phyloP scores from a whole-genome alignment of 2,329 filamentous ascomycete species.

The Colletotrichum filicis region DNA sequence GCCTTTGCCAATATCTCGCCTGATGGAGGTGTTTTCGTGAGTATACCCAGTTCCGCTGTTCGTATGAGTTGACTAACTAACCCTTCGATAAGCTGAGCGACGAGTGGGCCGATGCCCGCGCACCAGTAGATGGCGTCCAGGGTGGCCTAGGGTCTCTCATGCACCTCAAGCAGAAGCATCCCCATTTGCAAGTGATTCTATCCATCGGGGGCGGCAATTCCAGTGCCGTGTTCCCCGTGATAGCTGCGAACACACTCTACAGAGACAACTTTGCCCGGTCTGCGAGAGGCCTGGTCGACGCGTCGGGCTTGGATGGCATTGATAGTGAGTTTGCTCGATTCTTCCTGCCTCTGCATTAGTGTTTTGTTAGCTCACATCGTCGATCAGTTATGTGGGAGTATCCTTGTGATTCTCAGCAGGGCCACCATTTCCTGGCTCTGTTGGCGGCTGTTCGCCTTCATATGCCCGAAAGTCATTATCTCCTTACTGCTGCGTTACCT shows the following conservation, averaged over 20 bases:
- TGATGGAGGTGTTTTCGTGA: conserved; percentile 81
- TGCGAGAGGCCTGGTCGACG: conserved; percentile 73
- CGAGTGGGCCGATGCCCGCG: conserved; percentile 80
- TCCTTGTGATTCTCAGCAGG: conserved; percentile 73
- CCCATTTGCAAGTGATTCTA: conserved; percentile 78
- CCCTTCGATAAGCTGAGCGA: conserved; percentile 72
- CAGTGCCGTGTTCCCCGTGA: conserved; percentile 73
- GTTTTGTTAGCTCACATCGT: conserved; percentile 14
- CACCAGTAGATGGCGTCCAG: conserved; percentile 76
- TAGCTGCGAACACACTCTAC: conserved; percentile 69
- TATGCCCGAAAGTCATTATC: conserved; percentile 75
- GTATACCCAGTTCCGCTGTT: conserved; percentile 43
- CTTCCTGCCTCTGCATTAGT: neutral
- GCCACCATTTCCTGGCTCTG: conserved; percentile 76
- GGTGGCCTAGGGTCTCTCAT: conserved; percentile 80
- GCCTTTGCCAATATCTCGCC: conserved; percentile 80
- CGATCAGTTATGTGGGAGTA: conserved; percentile 82
- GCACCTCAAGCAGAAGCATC: conserved; percentile 76
- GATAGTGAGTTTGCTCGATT: conserved; percentile 67
- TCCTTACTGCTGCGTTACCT: conserved; percentile 78
- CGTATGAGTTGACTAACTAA: conserved; percentile 15
- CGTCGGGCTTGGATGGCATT: conserved; percentile 71
- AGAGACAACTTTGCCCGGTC: conserved; percentile 78
- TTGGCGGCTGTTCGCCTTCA: conserved; percentile 73
- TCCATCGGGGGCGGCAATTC: conserved; percentile 79